Base-by-base conservation (phyloP, 2,329 filamentous ascomycete species). In the Hymenoscyphus repandus region DNA sequence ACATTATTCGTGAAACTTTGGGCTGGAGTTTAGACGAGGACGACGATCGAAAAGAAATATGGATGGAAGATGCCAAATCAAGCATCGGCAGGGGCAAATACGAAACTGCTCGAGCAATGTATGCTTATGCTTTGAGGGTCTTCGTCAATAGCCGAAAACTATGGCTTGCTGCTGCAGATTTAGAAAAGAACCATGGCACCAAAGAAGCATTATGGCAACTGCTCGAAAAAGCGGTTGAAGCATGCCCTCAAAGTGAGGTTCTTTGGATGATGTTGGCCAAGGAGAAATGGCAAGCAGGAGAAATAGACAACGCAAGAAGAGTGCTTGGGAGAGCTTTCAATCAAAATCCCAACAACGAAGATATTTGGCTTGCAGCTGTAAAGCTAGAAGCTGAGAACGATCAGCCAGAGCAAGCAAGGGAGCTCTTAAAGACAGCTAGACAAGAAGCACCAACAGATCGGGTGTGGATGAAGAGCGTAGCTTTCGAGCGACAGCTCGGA, bases 181-280 rank as follows among this genome's bases (percentile, higher is more conserved):
- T 99, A 34, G 93, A 99, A 70, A 85, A 91, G 59, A 90, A 86
- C 49, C 90, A 97, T 64, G 92, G 92, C 31, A 86, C 79, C 5
- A 88, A 85, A 62, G 89, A 95, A 55, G 84, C 86, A 13, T 74
- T 97, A 2, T 90, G 88, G 77, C 82, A 87, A 56, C 78, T 96
- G 0, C 78, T 99, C 3, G 91, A 96, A 68, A 95, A 95, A 67
- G 90, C 91, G 0, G 90, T 96, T 31, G 92, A 95, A 65, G 90
- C 90, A 6, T 96, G 92, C 61, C 92, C 93, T 1, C 86, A 89
- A 58, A 90, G 86, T 59, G 91, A 96, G 68, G 86, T 90, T 17
- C 73, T 99, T 17, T 99, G 93, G 93, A 86, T 99, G 78, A 87
- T 95, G 75, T 84, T 96, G 47, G 93, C 92, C 33, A 89, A 92